Conservation (phyloP, 1,284 basidiomycete genomes). For the Ustilago cynodontis region DNA sequence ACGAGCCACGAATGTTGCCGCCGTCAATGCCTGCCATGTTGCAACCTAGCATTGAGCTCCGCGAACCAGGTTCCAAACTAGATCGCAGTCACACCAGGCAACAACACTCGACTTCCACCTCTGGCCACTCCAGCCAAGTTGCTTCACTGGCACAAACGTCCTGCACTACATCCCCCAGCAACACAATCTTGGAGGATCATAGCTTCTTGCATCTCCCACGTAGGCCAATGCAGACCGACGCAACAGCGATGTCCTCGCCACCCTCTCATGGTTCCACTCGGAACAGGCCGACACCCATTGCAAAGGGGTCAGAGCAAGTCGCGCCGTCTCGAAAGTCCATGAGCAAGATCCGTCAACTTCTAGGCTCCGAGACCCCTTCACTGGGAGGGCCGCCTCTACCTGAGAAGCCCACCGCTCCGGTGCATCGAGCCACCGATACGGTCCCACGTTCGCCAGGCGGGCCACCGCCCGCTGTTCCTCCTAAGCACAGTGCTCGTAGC, state of each 20-base stretch:
- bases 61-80: background rate
- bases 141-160: background rate
- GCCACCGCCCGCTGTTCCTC: constrained; percentile 19
- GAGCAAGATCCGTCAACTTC: constrained; percentile 41
- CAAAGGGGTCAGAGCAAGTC: background rate
- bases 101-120: constrained; percentile 13
- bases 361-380: constrained; percentile 21
- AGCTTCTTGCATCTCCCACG: constrained; percentile 17
- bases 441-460: background rate
- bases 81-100: constrained; percentile 3
- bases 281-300: background rate
- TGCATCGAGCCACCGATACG: background rate
- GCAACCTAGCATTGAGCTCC: constrained; percentile 1
- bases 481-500: constrained; percentile 9
- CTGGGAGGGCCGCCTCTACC: constrained; percentile 7
- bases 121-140: constrained; percentile 13
- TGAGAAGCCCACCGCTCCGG: background rate
- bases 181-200: background rate
- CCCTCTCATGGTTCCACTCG: background rate
- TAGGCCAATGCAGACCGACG: background rate
- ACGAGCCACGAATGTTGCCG: constrained; percentile 3
- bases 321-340: constrained; percentile 25
- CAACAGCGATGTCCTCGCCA: background rate
- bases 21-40: background rate
- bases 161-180: background rate